A percentile compares a stretch with the other conserved stretches of the same genome.
These are phyloP conservation scores for Apiotrichum veenhuisii DNA, from an alignment of 1,284 basidiomycete genomes.

Conservation along the genomic window DNA sequence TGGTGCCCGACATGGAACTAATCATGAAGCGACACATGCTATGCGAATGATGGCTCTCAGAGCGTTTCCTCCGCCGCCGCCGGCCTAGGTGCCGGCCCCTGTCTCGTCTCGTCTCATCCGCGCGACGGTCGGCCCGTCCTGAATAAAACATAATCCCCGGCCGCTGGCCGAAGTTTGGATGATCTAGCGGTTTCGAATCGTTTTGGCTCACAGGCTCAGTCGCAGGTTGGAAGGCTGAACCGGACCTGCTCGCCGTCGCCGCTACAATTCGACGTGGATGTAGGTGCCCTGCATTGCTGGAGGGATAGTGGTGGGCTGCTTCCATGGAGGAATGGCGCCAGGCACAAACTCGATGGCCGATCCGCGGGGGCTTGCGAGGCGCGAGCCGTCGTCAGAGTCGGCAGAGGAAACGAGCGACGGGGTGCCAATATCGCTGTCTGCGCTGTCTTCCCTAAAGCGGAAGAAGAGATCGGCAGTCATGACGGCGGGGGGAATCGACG, in stretches of 20 bases:
- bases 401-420: conserved; percentile 22
- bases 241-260: neutral
- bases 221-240: neutral
- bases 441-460: conserved; percentile 10
- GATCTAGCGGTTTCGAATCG: too few species aligned
- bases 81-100: neutral
- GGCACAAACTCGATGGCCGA: conserved; percentile 15
- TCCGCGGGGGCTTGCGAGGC: conserved; percentile 18
- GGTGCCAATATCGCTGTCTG: conserved; percentile 22
- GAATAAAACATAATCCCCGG: neutral
- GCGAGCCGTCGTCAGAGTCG: conserved; percentile 20
- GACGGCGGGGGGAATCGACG: neutral
- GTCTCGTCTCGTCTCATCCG: neutral
- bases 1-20: conserved; percentile 2
- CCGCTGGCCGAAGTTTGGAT: neutral
- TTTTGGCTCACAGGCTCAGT: neutral
- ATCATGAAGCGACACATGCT: conserved; percentile 3
- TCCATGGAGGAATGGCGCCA: neutral
- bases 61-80: neutral
- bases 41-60: neutral
- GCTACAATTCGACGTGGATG: neutral
- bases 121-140: neutral
- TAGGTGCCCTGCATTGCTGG: neutral
- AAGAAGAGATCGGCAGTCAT: conserved; percentile 11
- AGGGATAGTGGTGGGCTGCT: neutral